Conservation (phyloP, 345 rosid species). For the Pistacia vera region DNA sequence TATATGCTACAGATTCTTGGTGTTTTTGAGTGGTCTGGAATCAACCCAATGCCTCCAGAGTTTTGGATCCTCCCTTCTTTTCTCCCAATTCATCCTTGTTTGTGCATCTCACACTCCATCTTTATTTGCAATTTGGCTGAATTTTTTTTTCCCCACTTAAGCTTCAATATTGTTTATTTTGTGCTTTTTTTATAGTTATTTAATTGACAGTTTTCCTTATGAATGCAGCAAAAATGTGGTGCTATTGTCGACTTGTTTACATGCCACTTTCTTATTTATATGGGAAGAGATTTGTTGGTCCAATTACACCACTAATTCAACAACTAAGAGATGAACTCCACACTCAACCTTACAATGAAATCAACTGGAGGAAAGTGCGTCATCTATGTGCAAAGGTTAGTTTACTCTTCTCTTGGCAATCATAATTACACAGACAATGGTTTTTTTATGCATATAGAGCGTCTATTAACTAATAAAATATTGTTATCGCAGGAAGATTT, state of each 20-base stretch:
- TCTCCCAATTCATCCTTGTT: constrained; percentile 37
- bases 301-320: too few species aligned
- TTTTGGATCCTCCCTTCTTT: constrained; percentile 34
- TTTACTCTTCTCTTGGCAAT: background rate
- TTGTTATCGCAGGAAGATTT: constrained; percentile 42
- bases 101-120: background rate
- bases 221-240: constrained; percentile 34
- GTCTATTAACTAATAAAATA: too few species aligned
- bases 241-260: constrained; percentile 34
- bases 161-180: background rate
- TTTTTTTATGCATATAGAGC: too few species aligned
- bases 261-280: constrained; percentile 1
- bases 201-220: background rate
- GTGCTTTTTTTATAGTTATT: background rate
- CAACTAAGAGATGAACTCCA: too few species aligned
- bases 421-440: too few species aligned
- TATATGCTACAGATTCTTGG: constrained; percentile 28
- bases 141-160: too few species aligned
- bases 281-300: too few species aligned
- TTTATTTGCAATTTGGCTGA: too few species aligned
- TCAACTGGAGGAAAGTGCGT: constrained; percentile 22
- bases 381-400: constrained; percentile 32
- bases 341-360: too few species aligned
- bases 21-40: too few species aligned
- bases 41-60: too few species aligned